Conservation (phyloP, 495 filamentous ascomycete species). For the Xylaria nigripes region DNA sequence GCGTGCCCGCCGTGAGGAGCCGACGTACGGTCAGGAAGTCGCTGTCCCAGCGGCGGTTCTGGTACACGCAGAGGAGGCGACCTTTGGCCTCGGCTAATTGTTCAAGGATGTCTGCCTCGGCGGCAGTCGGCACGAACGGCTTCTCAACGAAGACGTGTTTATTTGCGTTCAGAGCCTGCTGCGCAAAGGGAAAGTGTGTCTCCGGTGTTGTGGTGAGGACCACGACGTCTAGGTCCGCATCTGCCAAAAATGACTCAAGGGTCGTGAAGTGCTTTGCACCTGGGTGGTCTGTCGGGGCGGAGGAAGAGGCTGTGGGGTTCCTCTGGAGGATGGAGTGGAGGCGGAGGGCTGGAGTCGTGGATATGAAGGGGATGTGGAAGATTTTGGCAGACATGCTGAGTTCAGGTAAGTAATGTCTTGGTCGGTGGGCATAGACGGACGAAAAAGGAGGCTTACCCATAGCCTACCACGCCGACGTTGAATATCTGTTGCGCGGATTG, state of each 20-base stretch:
- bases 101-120: constrained; percentile 64
- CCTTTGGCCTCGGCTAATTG: constrained; percentile 53
- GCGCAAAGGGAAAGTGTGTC: constrained; percentile 60
- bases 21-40: constrained; percentile 72
- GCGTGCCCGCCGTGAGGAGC: constrained; percentile 44
- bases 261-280: constrained; percentile 54
- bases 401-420: constrained; percentile 9
- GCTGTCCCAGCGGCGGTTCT: constrained; percentile 80
- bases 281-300: constrained; percentile 64
- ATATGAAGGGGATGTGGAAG: constrained; percentile 87
- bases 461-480: constrained; percentile 49
- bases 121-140: constrained; percentile 67
- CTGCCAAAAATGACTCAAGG: constrained; percentile 54
- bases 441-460: constrained; percentile 35
- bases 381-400: constrained; percentile 69
- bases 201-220: constrained; percentile 69
- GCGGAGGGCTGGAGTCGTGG: constrained; percentile 51
- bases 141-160: constrained; percentile 90
- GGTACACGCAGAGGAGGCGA: constrained; percentile 68
- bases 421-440: neutral
- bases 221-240: constrained; percentile 59
- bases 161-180: constrained; percentile 58
- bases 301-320: constrained; percentile 17
- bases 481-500: constrained; percentile 22
- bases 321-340: constrained; percentile 78